These are phyloP conservation scores for Xylaria digitata DNA, from an alignment of 2,329 filamentous ascomycete species.

Conservation along the genomic window DNA sequence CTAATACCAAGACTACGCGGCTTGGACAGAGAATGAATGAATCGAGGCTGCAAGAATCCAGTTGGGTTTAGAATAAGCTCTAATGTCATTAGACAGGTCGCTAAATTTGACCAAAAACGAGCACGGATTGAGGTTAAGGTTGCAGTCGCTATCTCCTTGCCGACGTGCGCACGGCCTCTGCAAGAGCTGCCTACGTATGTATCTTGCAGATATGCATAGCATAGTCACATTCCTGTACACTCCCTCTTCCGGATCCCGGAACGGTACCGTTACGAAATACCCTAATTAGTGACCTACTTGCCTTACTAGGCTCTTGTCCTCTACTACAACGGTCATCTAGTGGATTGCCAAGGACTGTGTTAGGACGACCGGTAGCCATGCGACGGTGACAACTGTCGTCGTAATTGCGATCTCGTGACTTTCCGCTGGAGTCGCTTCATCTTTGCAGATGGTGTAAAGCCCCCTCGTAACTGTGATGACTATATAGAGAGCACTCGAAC, in stretches of 20 bases:
- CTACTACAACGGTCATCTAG: slow-evolving; percentile 1
- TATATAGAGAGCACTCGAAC: slow-evolving; percentile 3
- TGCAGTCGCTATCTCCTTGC: slow-evolving; percentile 38
- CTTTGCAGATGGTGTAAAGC: not conserved
- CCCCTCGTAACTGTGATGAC: slow-evolving; percentile 4
- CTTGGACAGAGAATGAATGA: not conserved
- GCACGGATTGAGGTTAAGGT: slow-evolving; percentile 25
- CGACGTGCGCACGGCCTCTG: slow-evolving; percentile 37
- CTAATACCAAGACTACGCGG: not conserved
- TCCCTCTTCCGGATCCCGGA: slow-evolving; percentile 29
- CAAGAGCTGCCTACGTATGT: slow-evolving; percentile 31
- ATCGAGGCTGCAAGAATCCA: slow-evolving; percentile 1
- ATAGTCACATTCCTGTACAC: slow-evolving; percentile 32
- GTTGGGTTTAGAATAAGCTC: slow-evolving; percentile 1
- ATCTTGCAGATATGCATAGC: slow-evolving; percentile 36
- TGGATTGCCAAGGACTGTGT: slow-evolving; percentile 22
- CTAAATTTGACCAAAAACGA: slow-evolving; percentile 30
- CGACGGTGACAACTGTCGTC: slow-evolving; percentile 2
- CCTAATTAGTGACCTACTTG: slow-evolving; percentile 31
- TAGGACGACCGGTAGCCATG: slow-evolving; percentile 11
- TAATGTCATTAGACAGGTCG: slow-evolving; percentile 16
- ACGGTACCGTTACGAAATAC: slow-evolving; percentile 27
- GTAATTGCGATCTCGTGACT: slow-evolving; percentile 33
- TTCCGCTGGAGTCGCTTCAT: slow-evolving; percentile 7
- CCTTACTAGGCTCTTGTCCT: slow-evolving; percentile 11